These are phyloP conservation scores for Fragaria vesca DNA, from an alignment of 306 rosid genomes.

Conservation along the genomic window DNA sequence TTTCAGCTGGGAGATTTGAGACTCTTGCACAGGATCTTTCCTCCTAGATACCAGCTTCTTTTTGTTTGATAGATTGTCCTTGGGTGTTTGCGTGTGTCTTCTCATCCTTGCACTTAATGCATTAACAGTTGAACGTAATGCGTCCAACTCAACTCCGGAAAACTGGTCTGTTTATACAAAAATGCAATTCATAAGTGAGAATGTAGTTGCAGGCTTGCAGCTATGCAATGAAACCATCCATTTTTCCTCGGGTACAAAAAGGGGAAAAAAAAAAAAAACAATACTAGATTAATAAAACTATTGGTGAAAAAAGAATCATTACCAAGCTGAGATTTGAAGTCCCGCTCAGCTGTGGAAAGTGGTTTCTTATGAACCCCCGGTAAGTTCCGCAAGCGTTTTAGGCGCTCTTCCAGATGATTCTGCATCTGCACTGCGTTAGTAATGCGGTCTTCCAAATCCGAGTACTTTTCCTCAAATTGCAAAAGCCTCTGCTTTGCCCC, in stretches of 20 bases:
- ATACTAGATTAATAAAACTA: not conserved
- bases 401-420: slow-evolving; percentile 67
- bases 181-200: slow-evolving; percentile 2
- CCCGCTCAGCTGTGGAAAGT: slow-evolving; percentile 79
- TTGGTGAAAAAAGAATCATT: slow-evolving; percentile 27
- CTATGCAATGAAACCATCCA: slow-evolving; percentile 6
- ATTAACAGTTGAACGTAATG: slow-evolving; percentile 68
- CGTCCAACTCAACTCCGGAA: slow-evolving; percentile 72
- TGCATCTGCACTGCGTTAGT: slow-evolving; percentile 56
- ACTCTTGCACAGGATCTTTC: slow-evolving; percentile 49
- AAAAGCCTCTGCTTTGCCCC: slow-evolving; percentile 55
- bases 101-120: slow-evolving; percentile 64
- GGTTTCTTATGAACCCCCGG: slow-evolving; percentile 81
- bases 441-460: slow-evolving; percentile 51
- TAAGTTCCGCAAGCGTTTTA: slow-evolving; percentile 59
- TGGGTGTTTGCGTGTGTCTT: slow-evolving; percentile 49
- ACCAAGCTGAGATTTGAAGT: slow-evolving; percentile 88
- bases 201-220: not conserved
- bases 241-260: not conserved
- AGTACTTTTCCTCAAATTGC: slow-evolving; percentile 60
- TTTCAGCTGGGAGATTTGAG: slow-evolving; percentile 66
- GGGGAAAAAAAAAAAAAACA: not conserved
- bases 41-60: slow-evolving; percentile 45
- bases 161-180: slow-evolving; percentile 53
- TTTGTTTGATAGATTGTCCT: slow-evolving; percentile 42